Base-by-base conservation (phyloP, 441 rosid species). In the Populus tomentosa region DNA sequence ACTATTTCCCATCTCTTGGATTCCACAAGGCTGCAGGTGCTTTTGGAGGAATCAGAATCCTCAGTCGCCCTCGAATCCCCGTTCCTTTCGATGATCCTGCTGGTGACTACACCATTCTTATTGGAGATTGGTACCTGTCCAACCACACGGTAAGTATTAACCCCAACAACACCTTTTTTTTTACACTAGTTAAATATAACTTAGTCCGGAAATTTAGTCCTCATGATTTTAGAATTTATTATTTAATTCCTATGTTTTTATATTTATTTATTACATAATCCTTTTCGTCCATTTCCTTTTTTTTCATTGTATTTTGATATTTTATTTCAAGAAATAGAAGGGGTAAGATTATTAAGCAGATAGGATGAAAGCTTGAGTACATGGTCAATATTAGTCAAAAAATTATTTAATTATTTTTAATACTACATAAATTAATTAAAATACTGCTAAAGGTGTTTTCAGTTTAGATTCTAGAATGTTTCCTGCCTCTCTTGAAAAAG, bases 1-100 rank as follows among this genome's bases (percentile, higher is more conserved):
- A 28, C 30, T 28, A 28, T 3, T 28, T 28, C 30, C 30, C 30
- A 28, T 28, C 30, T 28, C 30, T 28, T 65, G 97, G 83, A 6
- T 91, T 94, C 85, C 98, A 94, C 86, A 93, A 93, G 78, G 97
- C 98, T 0, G 98, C 98, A 0, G 98, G 98, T 61, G 98, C 89
- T 20, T 94, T 93, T 30, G 98, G 98, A 10, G 98, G 98, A 9
- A 86, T 95, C 75, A 82, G 93, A 80, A 91, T 95, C 84, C 93
- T 88, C 21, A 94, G 97, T 79, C 89, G 98, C 21, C 98, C 96
- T 0, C 71, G 79, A 35, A 95, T 95, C 70, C 98, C 99, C 1
- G 98, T 96, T 62, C 99, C 99, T 7, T 96, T 91, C 64, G 80
- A 87, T 0, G 91, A 91, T 26, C 99, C 99, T 0, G 86, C 87